Percentiles rank a stretch among this genome's conserved stretches.
phyloP scores from a whole-genome alignment of 164 flowering plant genomes.

The Vitis rupestris region DNA sequence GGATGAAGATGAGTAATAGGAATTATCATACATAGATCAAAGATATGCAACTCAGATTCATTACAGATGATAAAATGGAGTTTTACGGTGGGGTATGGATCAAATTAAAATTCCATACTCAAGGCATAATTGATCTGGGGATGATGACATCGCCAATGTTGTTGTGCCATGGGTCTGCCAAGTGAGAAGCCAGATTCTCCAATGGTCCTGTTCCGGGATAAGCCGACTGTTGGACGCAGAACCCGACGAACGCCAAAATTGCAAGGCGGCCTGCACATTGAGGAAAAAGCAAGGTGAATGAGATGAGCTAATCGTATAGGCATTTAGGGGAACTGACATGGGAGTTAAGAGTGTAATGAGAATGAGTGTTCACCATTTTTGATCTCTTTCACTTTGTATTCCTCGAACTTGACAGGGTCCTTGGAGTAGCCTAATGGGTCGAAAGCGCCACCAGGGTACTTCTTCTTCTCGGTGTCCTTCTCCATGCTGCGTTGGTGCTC shows the following conservation, averaged over 20 bases:
- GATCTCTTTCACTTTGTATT: conserved; percentile 86
- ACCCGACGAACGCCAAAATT: conserved; percentile 90
- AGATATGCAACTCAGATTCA: conserved; percentile 3
- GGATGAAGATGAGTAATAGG: neutral
- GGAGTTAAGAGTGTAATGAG: too few relatives aligned
- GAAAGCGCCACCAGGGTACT: conserved; percentile 98
- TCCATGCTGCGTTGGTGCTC: conserved; percentile 99
- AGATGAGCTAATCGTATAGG: too few relatives aligned
- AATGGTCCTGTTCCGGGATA: conserved; percentile 98
- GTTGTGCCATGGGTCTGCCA: conserved; percentile 99
- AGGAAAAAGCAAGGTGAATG: too few relatives aligned
- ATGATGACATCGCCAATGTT: conserved; percentile 88
- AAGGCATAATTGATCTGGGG: conserved; percentile 53
- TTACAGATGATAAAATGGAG: conserved; percentile 14
- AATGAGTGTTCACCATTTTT: conserved; percentile 64
- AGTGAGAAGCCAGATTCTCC: conserved; percentile 96
- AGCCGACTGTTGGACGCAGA: conserved; percentile 92
- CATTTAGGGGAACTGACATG: too few relatives aligned
- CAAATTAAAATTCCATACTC: conserved; percentile 2
- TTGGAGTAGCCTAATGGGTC: conserved; percentile 97
- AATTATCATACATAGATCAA: neutral
- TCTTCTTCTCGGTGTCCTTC: conserved; percentile 93
- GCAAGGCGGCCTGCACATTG: conserved; percentile 71
- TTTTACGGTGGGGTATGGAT: conserved; percentile 11
- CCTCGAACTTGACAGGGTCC: conserved; percentile 86